A percentile compares a stretch with the other conserved stretches of the same genome.
Evolutionary conservation across 2,329 filamentous ascomycete species (phyloP).

Genomic region (Arthrobotrys iridis): DNA sequence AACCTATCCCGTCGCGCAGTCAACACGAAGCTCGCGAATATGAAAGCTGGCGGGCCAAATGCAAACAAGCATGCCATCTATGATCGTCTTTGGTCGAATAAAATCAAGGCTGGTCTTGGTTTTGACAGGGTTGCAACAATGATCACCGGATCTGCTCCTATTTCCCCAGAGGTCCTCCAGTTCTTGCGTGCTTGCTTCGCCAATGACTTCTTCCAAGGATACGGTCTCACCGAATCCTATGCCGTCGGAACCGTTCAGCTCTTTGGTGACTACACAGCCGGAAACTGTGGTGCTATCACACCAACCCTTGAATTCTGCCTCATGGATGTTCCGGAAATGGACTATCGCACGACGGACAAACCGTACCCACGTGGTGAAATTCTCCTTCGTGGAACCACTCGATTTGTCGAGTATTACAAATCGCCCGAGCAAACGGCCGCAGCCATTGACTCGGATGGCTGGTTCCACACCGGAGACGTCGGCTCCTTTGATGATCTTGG

Average conservation of each 20-base stretch:
- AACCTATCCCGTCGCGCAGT: conserved; percentile 82
- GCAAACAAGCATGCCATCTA: conserved; percentile 81
- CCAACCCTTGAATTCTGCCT: conserved; percentile 79
- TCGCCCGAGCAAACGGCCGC: conserved; percentile 88
- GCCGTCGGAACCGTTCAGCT: conserved; percentile 78
- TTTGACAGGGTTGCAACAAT: conserved; percentile 77
- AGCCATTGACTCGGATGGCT: conserved; percentile 84
- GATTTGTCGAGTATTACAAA: conserved; percentile 90
- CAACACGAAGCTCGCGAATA: conserved; percentile 78
- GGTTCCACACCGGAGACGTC: conserved; percentile 97
- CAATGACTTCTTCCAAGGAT: conserved; percentile 84
- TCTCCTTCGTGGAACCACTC: conserved; percentile 78
- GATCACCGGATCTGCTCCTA: conserved; percentile 87
- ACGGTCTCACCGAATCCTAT: conserved; percentile 93
- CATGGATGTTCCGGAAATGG: conserved; percentile 89
- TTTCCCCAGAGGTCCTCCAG: conserved; percentile 86
- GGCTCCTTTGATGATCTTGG: conserved; percentile 84
- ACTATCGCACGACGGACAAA: conserved; percentile 87
- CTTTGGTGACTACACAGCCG: conserved; percentile 75
- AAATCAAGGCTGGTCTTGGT: conserved; percentile 83
- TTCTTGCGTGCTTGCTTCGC: conserved; percentile 87
- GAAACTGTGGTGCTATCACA: conserved; percentile 81
- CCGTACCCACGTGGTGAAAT: conserved; percentile 91
- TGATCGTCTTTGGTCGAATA: conserved; percentile 88
- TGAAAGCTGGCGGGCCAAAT: conserved; percentile 80